Conservation (phyloP, 148 eudicot genomes). For the Rheum nobile region DNA sequence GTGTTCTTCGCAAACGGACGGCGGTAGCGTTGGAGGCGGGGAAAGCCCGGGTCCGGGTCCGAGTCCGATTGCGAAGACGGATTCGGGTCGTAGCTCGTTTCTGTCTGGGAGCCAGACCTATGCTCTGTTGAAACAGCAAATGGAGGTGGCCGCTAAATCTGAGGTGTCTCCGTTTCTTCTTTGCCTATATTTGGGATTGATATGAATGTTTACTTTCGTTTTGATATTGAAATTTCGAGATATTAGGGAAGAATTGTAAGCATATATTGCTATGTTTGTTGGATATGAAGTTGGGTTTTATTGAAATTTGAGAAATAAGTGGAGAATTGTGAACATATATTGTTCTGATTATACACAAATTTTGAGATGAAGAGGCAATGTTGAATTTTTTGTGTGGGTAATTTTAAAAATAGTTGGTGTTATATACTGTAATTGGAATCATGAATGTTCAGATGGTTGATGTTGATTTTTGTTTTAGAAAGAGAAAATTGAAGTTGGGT, state of each 20-base stretch:
- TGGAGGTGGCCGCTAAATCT: slow-evolving; percentile 93
- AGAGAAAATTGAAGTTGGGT: background rate
- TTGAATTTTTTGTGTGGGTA: background rate
- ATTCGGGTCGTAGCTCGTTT: slow-evolving; percentile 24
- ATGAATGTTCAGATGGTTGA: background rate
- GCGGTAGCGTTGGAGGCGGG: slow-evolving; percentile 19
- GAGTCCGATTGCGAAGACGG: slow-evolving; percentile 13
- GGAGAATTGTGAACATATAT: background rate
- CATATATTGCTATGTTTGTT: background rate
- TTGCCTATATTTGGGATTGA: background rate
- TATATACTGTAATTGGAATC: background rate
- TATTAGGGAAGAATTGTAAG: background rate
- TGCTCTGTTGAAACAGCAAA: slow-evolving; percentile 76
- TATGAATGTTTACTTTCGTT: too few species aligned
- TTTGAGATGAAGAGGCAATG: background rate
- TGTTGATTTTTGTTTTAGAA: background rate
- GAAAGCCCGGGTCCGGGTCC: slow-evolving; percentile 29
- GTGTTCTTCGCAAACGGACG: slow-evolving; percentile 39
- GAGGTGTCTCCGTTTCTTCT: slow-evolving; percentile 39
- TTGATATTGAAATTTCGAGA: background rate
- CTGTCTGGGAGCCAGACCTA: slow-evolving; percentile 60
- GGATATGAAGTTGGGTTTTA: background rate
- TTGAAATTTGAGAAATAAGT: background rate
- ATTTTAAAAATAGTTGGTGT: background rate
- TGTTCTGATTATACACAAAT: background rate